A percentile compares a stretch with the other conserved stretches of the same genome.
Evolutionary conservation across 2,329 filamentous ascomycete genomes (phyloP).

Genomic region (Aschersonia sp.): DNA sequence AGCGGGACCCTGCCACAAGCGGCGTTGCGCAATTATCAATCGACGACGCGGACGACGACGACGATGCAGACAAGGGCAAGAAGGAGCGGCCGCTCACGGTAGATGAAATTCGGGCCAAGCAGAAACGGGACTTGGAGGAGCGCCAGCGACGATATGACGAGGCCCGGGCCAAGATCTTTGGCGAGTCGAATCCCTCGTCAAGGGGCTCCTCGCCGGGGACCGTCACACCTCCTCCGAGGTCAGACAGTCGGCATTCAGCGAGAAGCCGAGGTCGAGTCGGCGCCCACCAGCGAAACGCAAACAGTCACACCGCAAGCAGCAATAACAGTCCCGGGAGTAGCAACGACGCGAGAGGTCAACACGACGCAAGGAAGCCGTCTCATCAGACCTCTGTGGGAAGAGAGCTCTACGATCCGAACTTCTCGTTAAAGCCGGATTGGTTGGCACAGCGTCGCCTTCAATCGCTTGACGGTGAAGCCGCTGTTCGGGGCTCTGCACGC

Average conservation of each 20-base stretch:
- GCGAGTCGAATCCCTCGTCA: slow-evolving; percentile 39
- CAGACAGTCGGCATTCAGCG: slow-evolving; percentile 18
- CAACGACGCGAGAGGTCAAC: slow-evolving; percentile 5
- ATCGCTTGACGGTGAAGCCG: slow-evolving; percentile 22
- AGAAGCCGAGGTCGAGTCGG: slow-evolving; percentile 31
- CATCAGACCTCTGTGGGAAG: slow-evolving; percentile 21
- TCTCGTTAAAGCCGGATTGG: slow-evolving; percentile 47
- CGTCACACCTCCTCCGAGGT: slow-evolving; percentile 43
- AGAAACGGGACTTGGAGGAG: slow-evolving; percentile 69
- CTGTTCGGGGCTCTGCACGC: slow-evolving; percentile 17
- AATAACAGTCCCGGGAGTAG: slow-evolving; percentile 8
- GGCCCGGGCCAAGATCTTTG: slow-evolving; percentile 75
- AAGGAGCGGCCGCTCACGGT: slow-evolving; percentile 51
- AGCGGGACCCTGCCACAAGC: slow-evolving; percentile 34
- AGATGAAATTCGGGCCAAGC: slow-evolving; percentile 65
- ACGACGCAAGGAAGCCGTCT: slow-evolving; percentile 6
- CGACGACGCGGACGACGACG: slow-evolving; percentile 35
- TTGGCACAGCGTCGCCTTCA: slow-evolving; percentile 26
- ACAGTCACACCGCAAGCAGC: not conserved
- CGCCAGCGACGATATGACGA: slow-evolving; percentile 86
- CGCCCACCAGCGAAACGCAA: slow-evolving; percentile 10
- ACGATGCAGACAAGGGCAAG: slow-evolving; percentile 49
- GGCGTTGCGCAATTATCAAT: slow-evolving; percentile 30
- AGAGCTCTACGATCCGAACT: slow-evolving; percentile 68
- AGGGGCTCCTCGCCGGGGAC: slow-evolving; percentile 48